These are phyloP conservation scores for Thelephora ganbajun DNA, from an alignment of 768 basidiomycete species.

Conservation along the genomic window DNA sequence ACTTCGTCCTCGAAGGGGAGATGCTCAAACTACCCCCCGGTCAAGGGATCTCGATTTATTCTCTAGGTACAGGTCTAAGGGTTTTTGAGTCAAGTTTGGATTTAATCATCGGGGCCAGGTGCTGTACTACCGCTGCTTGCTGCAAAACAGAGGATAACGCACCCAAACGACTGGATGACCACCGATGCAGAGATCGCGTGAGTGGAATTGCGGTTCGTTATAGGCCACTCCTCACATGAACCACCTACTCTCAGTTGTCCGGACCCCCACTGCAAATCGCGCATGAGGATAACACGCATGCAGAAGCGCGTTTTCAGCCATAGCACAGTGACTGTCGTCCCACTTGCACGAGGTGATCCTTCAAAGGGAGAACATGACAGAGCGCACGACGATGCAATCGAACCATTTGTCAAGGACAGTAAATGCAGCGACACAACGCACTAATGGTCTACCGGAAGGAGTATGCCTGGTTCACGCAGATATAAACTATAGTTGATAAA, in stretches of 20 bases:
- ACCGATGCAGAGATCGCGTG: constrained; percentile 45
- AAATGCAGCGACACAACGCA: no score
- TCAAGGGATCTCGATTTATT: constrained; percentile 60
- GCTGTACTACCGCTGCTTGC: constrained; percentile 53
- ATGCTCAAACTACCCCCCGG: constrained; percentile 45
- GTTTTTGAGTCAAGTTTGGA: background rate
- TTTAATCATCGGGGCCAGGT: constrained; percentile 18
- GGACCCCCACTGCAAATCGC: constrained; percentile 49
- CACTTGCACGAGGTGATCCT: constrained; percentile 9
- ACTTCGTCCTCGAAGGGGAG: constrained; percentile 50
- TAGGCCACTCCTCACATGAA: no score
- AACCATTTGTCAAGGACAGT: no score
- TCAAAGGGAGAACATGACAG: no score
- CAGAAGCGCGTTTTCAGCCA: constrained; percentile 40
- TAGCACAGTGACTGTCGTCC: constrained; percentile 38
- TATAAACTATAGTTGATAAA: no score
- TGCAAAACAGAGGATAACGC: constrained; percentile 45
- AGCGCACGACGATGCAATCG: no score
- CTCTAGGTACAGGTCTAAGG: constrained; percentile 27
- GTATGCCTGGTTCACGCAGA: no score
- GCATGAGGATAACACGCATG: constrained; percentile 35
- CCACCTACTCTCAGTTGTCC: constrained; percentile 25
- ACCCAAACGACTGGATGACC: constrained; percentile 53
- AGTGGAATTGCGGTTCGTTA: no score
- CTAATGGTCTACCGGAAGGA: no score